These are phyloP conservation scores for Debaryomycetaceae sp. DNA, from an alignment of 1,139 yeast species.

Conservation along the genomic window DNA sequence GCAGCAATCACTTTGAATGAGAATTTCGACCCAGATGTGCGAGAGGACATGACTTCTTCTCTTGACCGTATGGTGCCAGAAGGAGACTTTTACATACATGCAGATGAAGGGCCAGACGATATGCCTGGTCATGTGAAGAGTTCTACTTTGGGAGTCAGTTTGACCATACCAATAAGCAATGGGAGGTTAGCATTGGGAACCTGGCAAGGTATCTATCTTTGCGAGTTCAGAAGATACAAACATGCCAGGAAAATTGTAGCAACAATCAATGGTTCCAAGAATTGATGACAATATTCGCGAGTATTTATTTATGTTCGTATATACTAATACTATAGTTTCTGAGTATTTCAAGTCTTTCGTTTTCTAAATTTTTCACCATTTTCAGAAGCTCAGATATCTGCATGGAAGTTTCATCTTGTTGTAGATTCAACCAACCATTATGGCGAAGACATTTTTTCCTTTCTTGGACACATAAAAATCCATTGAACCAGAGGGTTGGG, in stretches of 20 bases:
- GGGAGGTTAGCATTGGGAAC: slow-evolving; percentile 73
- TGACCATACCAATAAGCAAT: slow-evolving; percentile 64
- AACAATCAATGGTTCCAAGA: slow-evolving; percentile 60
- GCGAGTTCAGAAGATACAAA: slow-evolving; percentile 65
- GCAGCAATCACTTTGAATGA: slow-evolving; percentile 77
- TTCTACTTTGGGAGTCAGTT: slow-evolving; percentile 60
- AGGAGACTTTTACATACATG: slow-evolving; percentile 59
- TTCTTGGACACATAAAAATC: slow-evolving; percentile 53
- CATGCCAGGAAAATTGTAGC: slow-evolving; percentile 69
- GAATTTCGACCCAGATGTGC: slow-evolving; percentile 77
- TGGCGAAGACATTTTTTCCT: slow-evolving; percentile 66
- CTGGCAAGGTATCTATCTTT: slow-evolving; percentile 79
- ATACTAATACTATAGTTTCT: slow-evolving; percentile 35
- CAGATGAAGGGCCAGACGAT: slow-evolving; percentile 78
- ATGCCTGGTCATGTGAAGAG: slow-evolving; percentile 81
- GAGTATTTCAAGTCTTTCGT: slow-evolving; percentile 20
- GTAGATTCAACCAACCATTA: slow-evolving; percentile 61
- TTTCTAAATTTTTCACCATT: slow-evolving; percentile 19
- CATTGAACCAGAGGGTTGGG: slow-evolving; percentile 17
- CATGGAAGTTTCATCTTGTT: slow-evolving; percentile 42
- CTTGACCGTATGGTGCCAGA: slow-evolving; percentile 71
- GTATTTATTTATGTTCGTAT: slow-evolving; percentile 19
- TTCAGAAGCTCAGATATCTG: slow-evolving; percentile 24
- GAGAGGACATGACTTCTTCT: slow-evolving; percentile 62
- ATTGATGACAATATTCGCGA: neutral